A percentile compares a stretch with the other conserved stretches of the same genome.
These are phyloP conservation scores for Zygosaccharomyces bailii DNA, from an alignment of 805 yeast species.

Conservation along the genomic window DNA sequence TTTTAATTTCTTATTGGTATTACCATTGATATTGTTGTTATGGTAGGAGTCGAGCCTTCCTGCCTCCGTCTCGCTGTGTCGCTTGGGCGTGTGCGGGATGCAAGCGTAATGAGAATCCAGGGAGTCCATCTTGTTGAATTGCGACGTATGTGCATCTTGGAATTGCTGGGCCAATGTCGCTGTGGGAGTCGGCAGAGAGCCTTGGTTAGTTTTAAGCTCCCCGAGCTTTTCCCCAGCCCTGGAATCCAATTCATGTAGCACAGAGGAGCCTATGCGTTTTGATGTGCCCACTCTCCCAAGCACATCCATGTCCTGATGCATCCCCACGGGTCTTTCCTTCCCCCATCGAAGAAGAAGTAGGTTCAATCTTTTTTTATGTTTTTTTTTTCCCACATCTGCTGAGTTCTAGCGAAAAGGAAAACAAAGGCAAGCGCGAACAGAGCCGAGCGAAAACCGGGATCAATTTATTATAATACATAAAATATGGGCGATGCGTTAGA, in stretches of 20 bases:
- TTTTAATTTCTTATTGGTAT: constrained; percentile 4
- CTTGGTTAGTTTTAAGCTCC: constrained; percentile 12
- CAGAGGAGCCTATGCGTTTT: constrained; percentile 35
- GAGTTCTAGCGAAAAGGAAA: not conserved
- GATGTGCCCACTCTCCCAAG: constrained; percentile 32
- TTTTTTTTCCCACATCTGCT: constrained; percentile 1
- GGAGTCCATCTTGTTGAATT: constrained; percentile 36
- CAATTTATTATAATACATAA: not conserved
- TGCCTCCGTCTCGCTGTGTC: constrained; percentile 2
- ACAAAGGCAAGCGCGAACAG: not conserved
- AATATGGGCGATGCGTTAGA: constrained; percentile 2
- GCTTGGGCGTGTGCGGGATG: constrained; percentile 15
- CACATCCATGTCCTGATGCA: constrained; percentile 12
- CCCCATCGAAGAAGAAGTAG: not conserved
- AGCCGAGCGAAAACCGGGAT: not conserved
- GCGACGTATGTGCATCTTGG: constrained; percentile 23
- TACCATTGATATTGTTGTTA: constrained; percentile 5
- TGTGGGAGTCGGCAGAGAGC: constrained; percentile 3
- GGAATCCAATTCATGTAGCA: constrained; percentile 35
- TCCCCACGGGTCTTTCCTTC: not conserved
- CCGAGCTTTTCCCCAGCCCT: constrained; percentile 30
- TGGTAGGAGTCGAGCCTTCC: not conserved
- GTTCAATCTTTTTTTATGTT: not conserved
- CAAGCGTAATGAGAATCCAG: constrained; percentile 34
- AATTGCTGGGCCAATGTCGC: constrained; percentile 10